Evolutionary conservation across 345 rosid species (phyloP).

Genomic region (Litchi chinensis): DNA sequence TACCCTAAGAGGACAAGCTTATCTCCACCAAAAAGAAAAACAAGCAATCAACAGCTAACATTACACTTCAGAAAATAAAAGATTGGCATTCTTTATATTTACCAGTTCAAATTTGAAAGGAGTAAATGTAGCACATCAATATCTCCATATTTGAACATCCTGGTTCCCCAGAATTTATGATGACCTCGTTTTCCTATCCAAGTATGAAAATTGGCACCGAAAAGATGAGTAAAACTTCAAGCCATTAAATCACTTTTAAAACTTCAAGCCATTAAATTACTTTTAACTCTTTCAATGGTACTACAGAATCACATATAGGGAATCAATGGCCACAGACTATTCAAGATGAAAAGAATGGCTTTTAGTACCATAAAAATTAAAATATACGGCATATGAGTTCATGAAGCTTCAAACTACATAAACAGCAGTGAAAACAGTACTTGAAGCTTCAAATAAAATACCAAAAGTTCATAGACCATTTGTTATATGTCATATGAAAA

Average conservation of each 20-base stretch:
- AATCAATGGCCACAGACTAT: neutral
- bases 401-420: conserved; percentile 3
- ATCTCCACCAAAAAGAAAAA: neutral
- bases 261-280: neutral
- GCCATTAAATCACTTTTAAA: neutral
- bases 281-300: neutral
- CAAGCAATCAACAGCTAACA: neutral
- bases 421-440: neutral
- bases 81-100: conserved; percentile 29
- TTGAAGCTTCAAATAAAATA: neutral
- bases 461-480: neutral
- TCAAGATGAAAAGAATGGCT: neutral
- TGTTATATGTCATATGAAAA: too few species aligned
- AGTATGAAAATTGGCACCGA: conserved; percentile 5
- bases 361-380: neutral
- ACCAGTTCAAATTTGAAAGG: conserved; percentile 95
- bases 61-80: conserved; percentile 11
- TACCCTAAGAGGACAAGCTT: conserved; percentile 6
- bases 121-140: conserved; percentile 89
- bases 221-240: conserved; percentile 9
- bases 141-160: conserved; percentile 95
- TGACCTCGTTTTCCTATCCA: conserved; percentile 87
- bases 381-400: neutral
- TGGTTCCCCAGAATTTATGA: conserved; percentile 97
- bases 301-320: neutral